Percentiles rank a stretch among this genome's conserved stretches.
Conservation (phyloP, 2,329 filamentous ascomycete species). For the Macrophomina tecta region DNA sequence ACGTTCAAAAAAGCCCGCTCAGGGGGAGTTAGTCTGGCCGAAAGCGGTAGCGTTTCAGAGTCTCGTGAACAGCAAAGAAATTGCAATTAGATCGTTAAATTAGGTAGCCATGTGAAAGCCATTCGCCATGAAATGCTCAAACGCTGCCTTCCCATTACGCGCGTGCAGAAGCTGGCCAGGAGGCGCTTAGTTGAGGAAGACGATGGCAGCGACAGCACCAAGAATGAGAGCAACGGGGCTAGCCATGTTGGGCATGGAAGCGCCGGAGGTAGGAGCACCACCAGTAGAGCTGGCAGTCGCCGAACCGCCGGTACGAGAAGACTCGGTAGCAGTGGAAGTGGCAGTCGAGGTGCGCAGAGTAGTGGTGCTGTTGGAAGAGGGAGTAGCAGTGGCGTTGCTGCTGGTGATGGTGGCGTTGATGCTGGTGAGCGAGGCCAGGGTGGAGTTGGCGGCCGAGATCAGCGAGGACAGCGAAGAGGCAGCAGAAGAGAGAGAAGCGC, state of each 20-base stretch:
- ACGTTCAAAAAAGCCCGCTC: background rate
- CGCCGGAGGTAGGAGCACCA: conserved; percentile 33
- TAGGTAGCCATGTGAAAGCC: conserved; percentile 9
- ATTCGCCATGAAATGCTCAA: conserved; percentile 25
- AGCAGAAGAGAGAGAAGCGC: conserved; percentile 36
- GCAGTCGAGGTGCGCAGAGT: conserved; percentile 38
- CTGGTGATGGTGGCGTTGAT: conserved; percentile 30
- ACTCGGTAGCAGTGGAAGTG: conserved; percentile 35
- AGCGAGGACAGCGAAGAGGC: conserved; percentile 40
- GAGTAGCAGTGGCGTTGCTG: conserved; percentile 23
- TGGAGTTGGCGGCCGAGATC: conserved; percentile 35
- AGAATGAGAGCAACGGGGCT: conserved; percentile 49
- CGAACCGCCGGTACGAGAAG: conserved; percentile 31
- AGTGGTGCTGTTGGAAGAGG: conserved; percentile 30
- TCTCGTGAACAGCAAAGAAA: conserved; percentile 3
- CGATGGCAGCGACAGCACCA: conserved; percentile 49
- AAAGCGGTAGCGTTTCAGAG: background rate
- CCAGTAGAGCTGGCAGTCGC: conserved; percentile 32
- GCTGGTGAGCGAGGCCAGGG: conserved; percentile 29
- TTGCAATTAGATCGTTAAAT: conserved; percentile 20
- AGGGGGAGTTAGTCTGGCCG: background rate
- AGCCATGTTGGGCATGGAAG: conserved; percentile 38
- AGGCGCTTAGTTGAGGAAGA: conserved; percentile 46
- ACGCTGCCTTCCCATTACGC: background rate
- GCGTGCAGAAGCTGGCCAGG: background rate